Base-by-base conservation (phyloP, 768 basidiomycete genomes). In the Wakefieldia striispora region DNA sequence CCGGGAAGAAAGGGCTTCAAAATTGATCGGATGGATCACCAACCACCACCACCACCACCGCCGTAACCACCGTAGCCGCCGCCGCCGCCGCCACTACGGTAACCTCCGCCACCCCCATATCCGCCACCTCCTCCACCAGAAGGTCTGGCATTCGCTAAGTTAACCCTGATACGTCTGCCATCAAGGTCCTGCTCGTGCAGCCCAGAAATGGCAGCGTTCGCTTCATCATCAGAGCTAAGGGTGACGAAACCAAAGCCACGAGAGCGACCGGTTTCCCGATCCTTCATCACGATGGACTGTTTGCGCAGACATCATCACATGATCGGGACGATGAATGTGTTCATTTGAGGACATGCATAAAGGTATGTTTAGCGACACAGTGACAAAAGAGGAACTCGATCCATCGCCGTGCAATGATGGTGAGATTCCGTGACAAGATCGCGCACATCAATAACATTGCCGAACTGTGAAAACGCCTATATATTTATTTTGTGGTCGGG, bases 191-290 rank as follows among this genome's bases (percentile, higher is more conserved):
- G 73, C 7, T 81, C 80, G 62, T 81, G 64, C 64, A 80, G 59
- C 39, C 43, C 62, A 6, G 21, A 9, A 60, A 81, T 79, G 33
- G 79, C 78, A 49, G 66, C 63, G 1, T 79, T 50, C 48, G 79
- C 79, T 57, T 79, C 70, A 0, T 40, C 37, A 3, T 26, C 3
- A 49, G 41, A 39, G 40, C n/a, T 17, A 36, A 64, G 73, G 36
- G 73, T 77, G 55, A 80, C 79, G 56, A 81, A 81, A 49, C 78
- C 79, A 66, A 81, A 81, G 54, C 79, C 79, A 58, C 80, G 72
- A 48, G 77, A 79, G 54, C 80, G 76, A 49, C 77, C 77, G 42
- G 80, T 81, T 55, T 81, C 80, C 50, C 78, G 75, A 66, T 81
- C 80, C 62, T 70, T 66, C 68, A 71, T 70, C 48, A 69, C 68